Evolutionary conservation across 257 asterid species (phyloP).

Genomic region (Solanum appendiculatum): DNA sequence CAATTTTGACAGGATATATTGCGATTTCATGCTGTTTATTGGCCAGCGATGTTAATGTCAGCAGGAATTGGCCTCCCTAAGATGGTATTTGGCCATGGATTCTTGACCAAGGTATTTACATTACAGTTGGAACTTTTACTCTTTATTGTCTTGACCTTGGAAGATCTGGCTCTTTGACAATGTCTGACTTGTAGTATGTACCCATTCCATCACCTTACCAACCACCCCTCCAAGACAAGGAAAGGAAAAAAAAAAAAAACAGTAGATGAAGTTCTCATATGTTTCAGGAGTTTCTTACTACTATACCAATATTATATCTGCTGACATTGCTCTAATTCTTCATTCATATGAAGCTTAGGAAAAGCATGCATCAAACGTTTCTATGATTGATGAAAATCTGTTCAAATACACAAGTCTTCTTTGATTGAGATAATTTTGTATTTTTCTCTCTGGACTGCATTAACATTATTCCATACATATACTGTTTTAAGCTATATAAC

Average conservation of each 20-base stretch:
- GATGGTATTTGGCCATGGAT: slow-evolving; percentile 96
- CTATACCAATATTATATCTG: background rate
- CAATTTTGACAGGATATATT: slow-evolving; percentile 70
- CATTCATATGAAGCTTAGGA: background rate
- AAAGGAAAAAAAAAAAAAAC: too few species aligned
- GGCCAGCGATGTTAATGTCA: slow-evolving; percentile 99
- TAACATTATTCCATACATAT: background rate
- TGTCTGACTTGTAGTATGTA: background rate
- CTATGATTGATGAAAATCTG: background rate
- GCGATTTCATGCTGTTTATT: slow-evolving; percentile 96
- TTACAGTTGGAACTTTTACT: background rate
- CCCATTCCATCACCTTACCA: background rate
- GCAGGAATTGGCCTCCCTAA: slow-evolving; percentile 83
- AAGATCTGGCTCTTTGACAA: background rate
- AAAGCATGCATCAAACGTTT: background rate
- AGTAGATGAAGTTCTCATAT: background rate
- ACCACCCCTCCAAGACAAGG: background rate
- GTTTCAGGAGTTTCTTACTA: background rate
- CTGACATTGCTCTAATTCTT: background rate
- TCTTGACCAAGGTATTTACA: slow-evolving; percentile 76
- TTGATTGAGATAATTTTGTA: background rate
- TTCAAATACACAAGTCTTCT: background rate
- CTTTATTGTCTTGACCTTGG: background rate
- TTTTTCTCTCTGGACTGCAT: background rate
- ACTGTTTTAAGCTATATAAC: background rate